These are phyloP conservation scores for Ambrosiella xylebori DNA, from an alignment of 2,329 filamentous ascomycete species.

Conservation along the genomic window DNA sequence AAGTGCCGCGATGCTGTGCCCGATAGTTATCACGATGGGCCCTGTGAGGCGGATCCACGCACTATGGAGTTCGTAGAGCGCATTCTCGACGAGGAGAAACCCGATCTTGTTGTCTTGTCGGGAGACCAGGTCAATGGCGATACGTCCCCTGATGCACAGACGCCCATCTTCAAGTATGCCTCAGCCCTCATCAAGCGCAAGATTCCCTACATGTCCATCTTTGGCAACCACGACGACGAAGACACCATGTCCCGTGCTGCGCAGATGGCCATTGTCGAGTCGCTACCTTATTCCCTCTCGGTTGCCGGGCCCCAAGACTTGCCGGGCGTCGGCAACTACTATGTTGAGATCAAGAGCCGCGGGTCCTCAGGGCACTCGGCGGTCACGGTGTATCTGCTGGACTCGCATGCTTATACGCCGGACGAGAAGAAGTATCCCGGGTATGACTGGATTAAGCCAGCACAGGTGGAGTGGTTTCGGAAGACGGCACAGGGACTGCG, in stretches of 20 bases:
- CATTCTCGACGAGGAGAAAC: slow-evolving; percentile 81
- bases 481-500: slow-evolving; percentile 57
- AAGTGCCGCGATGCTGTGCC: slow-evolving; percentile 75
- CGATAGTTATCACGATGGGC: slow-evolving; percentile 49
- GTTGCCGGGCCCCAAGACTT: slow-evolving; percentile 64
- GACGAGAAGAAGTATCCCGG: slow-evolving; percentile 78
- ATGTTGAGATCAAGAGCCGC: slow-evolving; percentile 72
- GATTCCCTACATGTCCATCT: slow-evolving; percentile 85
- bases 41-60: slow-evolving; percentile 79
- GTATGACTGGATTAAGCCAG: slow-evolving; percentile 93
- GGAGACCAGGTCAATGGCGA: slow-evolving; percentile 95
- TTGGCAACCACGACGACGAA: slow-evolving; percentile 96
- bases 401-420: slow-evolving; percentile 82
- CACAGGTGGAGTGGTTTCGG: slow-evolving; percentile 89
- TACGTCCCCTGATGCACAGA: slow-evolving; percentile 78
- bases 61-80: slow-evolving; percentile 77
- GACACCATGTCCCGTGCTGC: slow-evolving; percentile 56
- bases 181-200: slow-evolving; percentile 69
- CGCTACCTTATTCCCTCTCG: slow-evolving; percentile 80
- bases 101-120: slow-evolving; percentile 77
- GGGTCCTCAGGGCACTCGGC: slow-evolving; percentile 71
- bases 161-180: slow-evolving; percentile 84
- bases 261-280: slow-evolving; percentile 75
- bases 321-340: slow-evolving; percentile 88
- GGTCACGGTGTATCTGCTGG: slow-evolving; percentile 83